Conservation (phyloP, 352 stramenopile genomes). For the Phytophthora pistaciae region DNA sequence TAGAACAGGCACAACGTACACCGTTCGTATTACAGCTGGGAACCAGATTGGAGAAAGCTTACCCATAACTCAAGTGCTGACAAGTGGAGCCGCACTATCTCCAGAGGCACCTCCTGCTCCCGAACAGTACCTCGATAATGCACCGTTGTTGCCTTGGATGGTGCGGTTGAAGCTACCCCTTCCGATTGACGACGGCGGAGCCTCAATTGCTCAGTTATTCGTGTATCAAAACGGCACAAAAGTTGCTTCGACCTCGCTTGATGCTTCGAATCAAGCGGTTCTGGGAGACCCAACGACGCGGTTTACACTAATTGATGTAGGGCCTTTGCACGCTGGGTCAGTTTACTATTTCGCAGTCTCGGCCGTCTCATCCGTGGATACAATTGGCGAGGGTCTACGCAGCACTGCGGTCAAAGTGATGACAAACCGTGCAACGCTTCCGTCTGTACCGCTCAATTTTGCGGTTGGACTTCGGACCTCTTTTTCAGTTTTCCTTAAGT, state of each 20-base stretch:
- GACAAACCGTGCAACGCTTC: slow-evolving; percentile 43
- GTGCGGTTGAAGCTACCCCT: slow-evolving; percentile 44
- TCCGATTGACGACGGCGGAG: slow-evolving; percentile 51
- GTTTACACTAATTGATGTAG: slow-evolving; percentile 31
- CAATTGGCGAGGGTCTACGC: slow-evolving; percentile 42
- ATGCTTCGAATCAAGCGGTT: slow-evolving; percentile 16
- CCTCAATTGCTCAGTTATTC: slow-evolving; percentile 37
- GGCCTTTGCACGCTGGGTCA: slow-evolving; percentile 35
- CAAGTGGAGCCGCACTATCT: slow-evolving; percentile 35
- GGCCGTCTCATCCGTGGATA: slow-evolving; percentile 35
- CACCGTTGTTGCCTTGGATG: slow-evolving; percentile 32
- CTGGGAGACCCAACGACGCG: slow-evolving; percentile 12
- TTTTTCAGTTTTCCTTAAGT: slow-evolving; percentile 47
- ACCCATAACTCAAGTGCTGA: slow-evolving; percentile 8
- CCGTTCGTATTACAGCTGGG: slow-evolving; percentile 26
- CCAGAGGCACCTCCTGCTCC: slow-evolving; percentile 39
- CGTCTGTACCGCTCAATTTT: slow-evolving; percentile 49
- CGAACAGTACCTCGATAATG: slow-evolving; percentile 20
- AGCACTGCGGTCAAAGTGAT: slow-evolving; percentile 35
- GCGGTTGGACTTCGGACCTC: slow-evolving; percentile 26
- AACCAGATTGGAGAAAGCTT: slow-evolving; percentile 41
- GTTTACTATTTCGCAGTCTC: slow-evolving; percentile 46
- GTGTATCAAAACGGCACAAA: slow-evolving; percentile 58
- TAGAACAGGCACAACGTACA: slow-evolving; percentile 39
- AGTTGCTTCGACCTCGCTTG: slow-evolving; percentile 21